Conservation (phyloP, 2,329 filamentous ascomycete genomes). For the Fusarium neocosmosporiellum region DNA sequence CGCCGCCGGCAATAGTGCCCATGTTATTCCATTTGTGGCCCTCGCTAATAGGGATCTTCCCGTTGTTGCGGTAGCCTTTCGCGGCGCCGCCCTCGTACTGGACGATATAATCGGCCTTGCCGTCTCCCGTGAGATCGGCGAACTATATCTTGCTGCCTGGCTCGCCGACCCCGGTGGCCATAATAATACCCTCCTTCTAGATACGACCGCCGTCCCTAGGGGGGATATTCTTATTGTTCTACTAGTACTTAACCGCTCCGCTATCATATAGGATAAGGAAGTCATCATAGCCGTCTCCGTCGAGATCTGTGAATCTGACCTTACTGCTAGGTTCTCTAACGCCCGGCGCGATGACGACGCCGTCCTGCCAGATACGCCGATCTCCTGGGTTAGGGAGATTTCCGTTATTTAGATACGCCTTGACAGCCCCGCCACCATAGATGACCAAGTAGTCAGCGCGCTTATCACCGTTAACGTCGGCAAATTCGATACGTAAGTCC, state of each 20-base stretch:
- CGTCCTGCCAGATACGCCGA: not conserved
- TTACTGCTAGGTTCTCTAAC: not conserved
- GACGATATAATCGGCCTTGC: constrained; percentile 13
- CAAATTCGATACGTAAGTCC: constrained; percentile 2
- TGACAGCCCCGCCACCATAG: not conserved
- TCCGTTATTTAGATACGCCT: constrained; percentile 7
- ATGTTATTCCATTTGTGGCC: constrained; percentile 11
- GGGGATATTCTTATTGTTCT: constrained; percentile 16
- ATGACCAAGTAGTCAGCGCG: constrained; percentile 1
- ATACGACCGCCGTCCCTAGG: constrained; percentile 6
- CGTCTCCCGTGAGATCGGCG: constrained; percentile 19
- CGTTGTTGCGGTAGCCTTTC: constrained; percentile 4
- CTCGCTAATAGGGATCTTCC: not conserved
- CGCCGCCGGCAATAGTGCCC: constrained; percentile 13
- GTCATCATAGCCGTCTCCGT: constrained; percentile 12
- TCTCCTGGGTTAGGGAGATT: not conserved
- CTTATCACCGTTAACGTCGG: not conserved
- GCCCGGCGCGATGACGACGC: not conserved
- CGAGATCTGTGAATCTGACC: not conserved
- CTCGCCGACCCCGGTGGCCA: constrained; percentile 9
- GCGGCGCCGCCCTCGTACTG: constrained; percentile 22
- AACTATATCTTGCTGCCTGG: constrained; percentile 17
- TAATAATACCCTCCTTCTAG: constrained; percentile 19
- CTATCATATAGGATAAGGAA: constrained; percentile 12
- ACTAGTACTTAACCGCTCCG: constrained; percentile 18